phyloP scores from a whole-genome alignment of 352 stramenopile genomes.

The Phytophthora idaei region DNA sequence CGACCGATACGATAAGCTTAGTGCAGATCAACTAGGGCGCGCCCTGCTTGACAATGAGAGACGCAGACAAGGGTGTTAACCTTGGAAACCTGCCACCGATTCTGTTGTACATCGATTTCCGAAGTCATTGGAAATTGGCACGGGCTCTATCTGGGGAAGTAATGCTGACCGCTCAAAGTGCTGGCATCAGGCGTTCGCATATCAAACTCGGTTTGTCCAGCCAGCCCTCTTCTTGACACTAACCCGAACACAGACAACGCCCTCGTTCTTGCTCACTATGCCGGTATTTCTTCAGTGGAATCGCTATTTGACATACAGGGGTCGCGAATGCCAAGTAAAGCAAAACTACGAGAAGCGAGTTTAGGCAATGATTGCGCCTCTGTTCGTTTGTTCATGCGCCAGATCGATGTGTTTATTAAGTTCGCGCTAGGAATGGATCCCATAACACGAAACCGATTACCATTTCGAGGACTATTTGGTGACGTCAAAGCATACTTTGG shows the following conservation, averaged over 20 bases:
- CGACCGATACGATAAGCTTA: too few species aligned
- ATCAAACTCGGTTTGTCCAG: background rate
- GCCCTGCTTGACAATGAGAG: too few species aligned
- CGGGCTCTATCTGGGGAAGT: background rate
- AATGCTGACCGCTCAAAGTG: background rate
- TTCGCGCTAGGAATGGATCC: background rate
- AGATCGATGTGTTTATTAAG: background rate
- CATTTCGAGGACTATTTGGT: too few species aligned
- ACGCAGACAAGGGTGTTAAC: too few species aligned
- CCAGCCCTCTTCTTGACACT: background rate
- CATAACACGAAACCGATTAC: too few species aligned
- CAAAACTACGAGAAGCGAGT: background rate
- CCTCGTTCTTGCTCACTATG: background rate
- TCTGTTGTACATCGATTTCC: too few species aligned
- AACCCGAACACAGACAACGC: background rate
- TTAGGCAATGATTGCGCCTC: background rate
- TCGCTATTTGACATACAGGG: background rate
- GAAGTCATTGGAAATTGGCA: too few species aligned
- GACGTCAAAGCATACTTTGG: too few species aligned
- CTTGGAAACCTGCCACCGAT: too few species aligned
- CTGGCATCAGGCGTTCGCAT: background rate
- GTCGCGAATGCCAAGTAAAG: background rate
- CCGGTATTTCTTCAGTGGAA: background rate
- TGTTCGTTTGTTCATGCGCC: background rate
- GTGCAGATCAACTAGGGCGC: too few species aligned